These are phyloP conservation scores for Globisporangium nagaii DNA, from an alignment of 352 stramenopile species.

Conservation along the genomic window DNA sequence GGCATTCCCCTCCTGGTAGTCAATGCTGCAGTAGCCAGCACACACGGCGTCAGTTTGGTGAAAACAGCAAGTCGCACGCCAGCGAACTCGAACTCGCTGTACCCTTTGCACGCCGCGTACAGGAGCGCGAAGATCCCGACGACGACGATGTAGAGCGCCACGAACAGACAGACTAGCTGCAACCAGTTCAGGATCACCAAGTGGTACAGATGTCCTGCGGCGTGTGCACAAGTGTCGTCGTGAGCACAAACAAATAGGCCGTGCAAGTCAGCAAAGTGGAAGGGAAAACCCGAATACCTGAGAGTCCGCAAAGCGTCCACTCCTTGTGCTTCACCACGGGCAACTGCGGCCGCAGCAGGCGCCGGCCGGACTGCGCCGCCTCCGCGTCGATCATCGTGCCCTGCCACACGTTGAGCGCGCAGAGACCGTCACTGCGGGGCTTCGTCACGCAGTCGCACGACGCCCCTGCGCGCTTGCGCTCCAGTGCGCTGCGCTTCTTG, in stretches of 20 bases:
- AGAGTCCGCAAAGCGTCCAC: constrained; percentile 26
- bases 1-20: constrained; percentile 4
- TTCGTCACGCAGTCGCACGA: constrained; percentile 26
- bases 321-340: constrained; percentile 47
- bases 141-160: constrained; percentile 37
- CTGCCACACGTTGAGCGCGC: constrained; percentile 47
- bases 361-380: constrained; percentile 8
- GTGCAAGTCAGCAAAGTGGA: too few species aligned
- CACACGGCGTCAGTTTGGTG: neutral
- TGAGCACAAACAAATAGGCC: too few species aligned
- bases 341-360: constrained; percentile 33
- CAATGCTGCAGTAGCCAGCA: neutral
- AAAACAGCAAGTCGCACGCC: too few species aligned
- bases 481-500: constrained; percentile 28
- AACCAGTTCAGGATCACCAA: constrained; percentile 43
- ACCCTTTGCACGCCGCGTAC: constrained; percentile 37
- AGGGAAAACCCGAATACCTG: too few species aligned
- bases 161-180: constrained; percentile 37
- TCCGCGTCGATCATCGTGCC: constrained; percentile 40
- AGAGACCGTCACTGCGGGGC: constrained; percentile 28
- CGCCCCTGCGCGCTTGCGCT: constrained; percentile 8
- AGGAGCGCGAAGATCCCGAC: constrained; percentile 45
- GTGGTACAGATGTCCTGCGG: constrained; percentile 40
- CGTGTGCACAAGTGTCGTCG: neutral
- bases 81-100: neutral